Evolutionary conservation across 164 flowering plant genomes (phyloP).

Genomic region (Piper betle): DNA sequence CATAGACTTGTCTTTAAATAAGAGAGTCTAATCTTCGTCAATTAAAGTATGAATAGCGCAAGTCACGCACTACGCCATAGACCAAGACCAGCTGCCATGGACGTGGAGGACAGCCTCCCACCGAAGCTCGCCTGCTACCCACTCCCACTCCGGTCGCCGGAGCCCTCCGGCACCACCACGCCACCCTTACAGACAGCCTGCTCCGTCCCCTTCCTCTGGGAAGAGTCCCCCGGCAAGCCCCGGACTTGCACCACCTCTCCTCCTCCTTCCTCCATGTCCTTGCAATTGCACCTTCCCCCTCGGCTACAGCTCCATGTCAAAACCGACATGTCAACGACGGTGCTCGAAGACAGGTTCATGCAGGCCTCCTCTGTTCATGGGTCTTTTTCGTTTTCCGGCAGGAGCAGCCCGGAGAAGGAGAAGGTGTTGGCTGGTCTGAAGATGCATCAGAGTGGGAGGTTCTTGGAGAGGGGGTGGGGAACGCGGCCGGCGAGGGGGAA

Average conservation of each 20-base stretch:
- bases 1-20: no score
- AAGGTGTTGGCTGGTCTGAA: conserved; percentile 17
- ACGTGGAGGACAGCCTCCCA: conserved; percentile 5
- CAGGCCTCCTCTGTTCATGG: conserved; percentile 25
- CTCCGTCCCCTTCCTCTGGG: conserved; percentile 73
- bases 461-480: conserved; percentile 5
- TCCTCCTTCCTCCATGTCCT: conserved; percentile 3
- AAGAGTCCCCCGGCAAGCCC: conserved; percentile 76
- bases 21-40: no score
- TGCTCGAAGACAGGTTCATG: conserved; percentile 43
- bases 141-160: conserved; percentile 23
- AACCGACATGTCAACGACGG: conserved; percentile 37
- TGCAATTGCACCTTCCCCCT: conserved; percentile 53
- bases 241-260: conserved; percentile 7
- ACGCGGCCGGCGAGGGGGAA: not conserved
- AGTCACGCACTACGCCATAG: no score
- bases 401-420: conserved; percentile 8
- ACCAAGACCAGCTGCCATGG: not conserved
- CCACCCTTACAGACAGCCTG: conserved; percentile 41
- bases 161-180: conserved; percentile 36
- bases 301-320: conserved; percentile 22
- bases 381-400: conserved; percentile 8
- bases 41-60: not conserved
- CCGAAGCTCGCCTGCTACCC: conserved; percentile 46
- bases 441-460: conserved; percentile 16